Evolutionary conservation across 2,329 filamentous ascomycete species (phyloP).

Genomic region (Trichothecium sympodiale): DNA sequence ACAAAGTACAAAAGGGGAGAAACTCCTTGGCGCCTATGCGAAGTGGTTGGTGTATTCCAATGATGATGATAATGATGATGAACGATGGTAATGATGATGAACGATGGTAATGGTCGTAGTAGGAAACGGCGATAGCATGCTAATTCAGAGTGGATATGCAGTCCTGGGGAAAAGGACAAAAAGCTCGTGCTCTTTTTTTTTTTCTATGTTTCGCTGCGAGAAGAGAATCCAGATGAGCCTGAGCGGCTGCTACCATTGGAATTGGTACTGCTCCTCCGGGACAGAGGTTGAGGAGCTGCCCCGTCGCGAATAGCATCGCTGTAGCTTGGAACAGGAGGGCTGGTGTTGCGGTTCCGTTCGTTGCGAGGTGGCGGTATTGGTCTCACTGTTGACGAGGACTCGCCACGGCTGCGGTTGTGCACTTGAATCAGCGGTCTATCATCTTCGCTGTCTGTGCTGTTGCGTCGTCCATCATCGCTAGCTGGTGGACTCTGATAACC

Average conservation of each 20-base stretch:
- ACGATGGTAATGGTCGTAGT: too few species aligned
- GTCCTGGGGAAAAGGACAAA: constrained; percentile 9
- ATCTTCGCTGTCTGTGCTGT: constrained; percentile 47
- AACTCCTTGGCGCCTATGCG: too few species aligned
- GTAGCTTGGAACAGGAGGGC: constrained; percentile 68
- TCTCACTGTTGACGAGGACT: constrained; percentile 31
- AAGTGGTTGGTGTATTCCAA: too few species aligned
- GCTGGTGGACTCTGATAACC: constrained; percentile 61
- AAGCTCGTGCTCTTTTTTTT: constrained; percentile 9
- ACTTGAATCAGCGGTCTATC: constrained; percentile 39
- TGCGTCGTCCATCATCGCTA: constrained; percentile 39
- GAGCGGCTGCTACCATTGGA: too few species aligned
- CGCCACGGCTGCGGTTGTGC: constrained; percentile 38
- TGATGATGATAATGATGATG: too few species aligned
- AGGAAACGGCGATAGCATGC: too few species aligned
- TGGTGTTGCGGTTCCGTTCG: constrained; percentile 9
- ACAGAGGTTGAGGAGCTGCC: constrained; percentile 7
- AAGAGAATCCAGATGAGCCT: too few species aligned
- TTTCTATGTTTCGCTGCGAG: not conserved
- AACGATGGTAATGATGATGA: too few species aligned
- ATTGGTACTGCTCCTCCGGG: not conserved
- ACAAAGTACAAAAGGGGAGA: too few species aligned
- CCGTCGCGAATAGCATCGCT: constrained; percentile 58
- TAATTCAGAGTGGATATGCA: constrained; percentile 1
- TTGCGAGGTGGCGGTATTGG: constrained; percentile 13